Evolutionary conservation across 495 filamentous ascomycete species (phyloP).

Genomic region (Aspergillus baeticus): DNA sequence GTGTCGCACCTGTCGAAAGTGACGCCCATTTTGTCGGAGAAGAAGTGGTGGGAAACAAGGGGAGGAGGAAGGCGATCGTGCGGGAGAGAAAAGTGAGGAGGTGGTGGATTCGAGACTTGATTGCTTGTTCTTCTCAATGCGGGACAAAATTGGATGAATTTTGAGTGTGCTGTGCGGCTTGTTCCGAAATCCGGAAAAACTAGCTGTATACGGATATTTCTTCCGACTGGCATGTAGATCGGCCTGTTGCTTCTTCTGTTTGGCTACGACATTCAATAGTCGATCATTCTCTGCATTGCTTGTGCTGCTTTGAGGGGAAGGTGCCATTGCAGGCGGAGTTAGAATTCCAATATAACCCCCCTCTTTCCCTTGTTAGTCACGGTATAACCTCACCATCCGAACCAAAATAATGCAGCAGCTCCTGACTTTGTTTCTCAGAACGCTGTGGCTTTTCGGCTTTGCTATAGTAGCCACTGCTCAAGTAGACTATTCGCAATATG

Average conservation of each 20-base stretch:
- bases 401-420: slow-evolving; percentile 5
- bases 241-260: slow-evolving; percentile 4
- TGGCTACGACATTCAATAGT: background rate
- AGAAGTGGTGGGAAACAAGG: background rate
- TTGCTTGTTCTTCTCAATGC: slow-evolving; percentile 13
- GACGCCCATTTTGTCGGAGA: slow-evolving; percentile 42
- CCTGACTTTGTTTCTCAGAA: background rate
- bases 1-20: slow-evolving; percentile 57
- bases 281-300: background rate
- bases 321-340: background rate
- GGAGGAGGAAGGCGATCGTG: background rate
- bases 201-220: slow-evolving; percentile 21
- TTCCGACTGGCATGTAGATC: slow-evolving; percentile 20
- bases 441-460: background rate
- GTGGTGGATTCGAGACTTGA: slow-evolving; percentile 15
- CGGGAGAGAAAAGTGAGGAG: slow-evolving; percentile 12
- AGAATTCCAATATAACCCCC: background rate
- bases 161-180: slow-evolving; percentile 37
- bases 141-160: slow-evolving; percentile 36
- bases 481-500: slow-evolving; percentile 47
- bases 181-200: slow-evolving; percentile 15
- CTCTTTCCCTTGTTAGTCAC: background rate
- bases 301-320: background rate
- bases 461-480: slow-evolving; percentile 4
- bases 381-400: background rate